phyloP scores from a whole-genome alignment of 768 basidiomycete species.

The Thelephora aurantiotincta region DNA sequence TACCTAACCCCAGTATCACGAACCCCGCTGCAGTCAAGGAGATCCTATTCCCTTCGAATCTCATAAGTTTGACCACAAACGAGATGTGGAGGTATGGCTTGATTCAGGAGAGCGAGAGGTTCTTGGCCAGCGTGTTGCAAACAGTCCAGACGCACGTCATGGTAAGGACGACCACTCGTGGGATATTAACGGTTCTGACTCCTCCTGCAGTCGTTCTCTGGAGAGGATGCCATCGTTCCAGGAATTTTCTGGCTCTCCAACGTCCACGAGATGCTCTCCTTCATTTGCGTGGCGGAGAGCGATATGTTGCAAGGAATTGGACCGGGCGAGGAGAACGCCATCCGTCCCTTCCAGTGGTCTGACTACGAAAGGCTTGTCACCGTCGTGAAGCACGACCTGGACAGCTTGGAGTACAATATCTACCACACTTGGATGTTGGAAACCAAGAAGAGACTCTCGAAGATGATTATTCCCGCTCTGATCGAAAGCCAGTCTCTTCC shows the following conservation, averaged over 20 bases:
- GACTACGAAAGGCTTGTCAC: slow-evolving; percentile 93
- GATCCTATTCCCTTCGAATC: slow-evolving; percentile 95
- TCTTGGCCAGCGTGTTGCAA: slow-evolving; percentile 98
- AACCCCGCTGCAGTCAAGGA: slow-evolving; percentile 94
- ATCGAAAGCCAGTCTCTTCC: slow-evolving; percentile 97
- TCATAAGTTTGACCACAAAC: slow-evolving; percentile 96
- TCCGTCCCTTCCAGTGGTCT: slow-evolving; percentile 90
- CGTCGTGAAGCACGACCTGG: slow-evolving; percentile 98
- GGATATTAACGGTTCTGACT: slow-evolving; percentile 4
- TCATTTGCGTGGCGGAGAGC: slow-evolving; percentile 96
- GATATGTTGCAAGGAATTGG: slow-evolving; percentile 98
- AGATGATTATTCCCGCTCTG: slow-evolving; percentile 98
- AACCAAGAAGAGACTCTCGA: slow-evolving; percentile 87
- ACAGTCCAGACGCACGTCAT: slow-evolving; percentile 94
- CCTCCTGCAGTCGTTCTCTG: slow-evolving; percentile 56
- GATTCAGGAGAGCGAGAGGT: slow-evolving; percentile 92
- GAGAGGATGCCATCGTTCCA: slow-evolving; percentile 91
- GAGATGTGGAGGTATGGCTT: slow-evolving; percentile 99
- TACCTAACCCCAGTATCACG: slow-evolving; percentile 78
- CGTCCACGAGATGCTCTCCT: slow-evolving; percentile 97
- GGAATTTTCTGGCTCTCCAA: slow-evolving; percentile 99
- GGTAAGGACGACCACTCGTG: slow-evolving; percentile 36
- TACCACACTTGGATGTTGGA: slow-evolving; percentile 99
- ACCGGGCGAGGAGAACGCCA: slow-evolving; percentile 84
- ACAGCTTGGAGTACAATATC: slow-evolving; percentile 98